These are phyloP conservation scores for Protea cynaroides DNA, from an alignment of 164 flowering plant species.

Conservation along the genomic window DNA sequence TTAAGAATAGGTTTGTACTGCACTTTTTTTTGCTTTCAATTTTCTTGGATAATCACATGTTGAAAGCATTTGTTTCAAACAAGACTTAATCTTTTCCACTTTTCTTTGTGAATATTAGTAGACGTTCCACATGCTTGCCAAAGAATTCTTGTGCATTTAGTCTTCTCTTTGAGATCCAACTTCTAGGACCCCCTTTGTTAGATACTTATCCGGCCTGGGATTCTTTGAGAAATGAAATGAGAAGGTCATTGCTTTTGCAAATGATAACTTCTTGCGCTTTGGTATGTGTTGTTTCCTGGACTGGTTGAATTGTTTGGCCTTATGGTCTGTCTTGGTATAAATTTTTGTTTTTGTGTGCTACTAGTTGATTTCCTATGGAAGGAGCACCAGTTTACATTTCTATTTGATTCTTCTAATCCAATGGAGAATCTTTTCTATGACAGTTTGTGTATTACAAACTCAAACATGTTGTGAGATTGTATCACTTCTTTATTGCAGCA, in stretches of 20 bases:
- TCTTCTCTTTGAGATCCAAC: neutral
- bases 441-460: neutral
- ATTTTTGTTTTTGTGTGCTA: neutral
- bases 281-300: too few relatives aligned
- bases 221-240: neutral
- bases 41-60: too few relatives aligned
- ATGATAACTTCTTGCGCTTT: neutral
- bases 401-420: neutral
- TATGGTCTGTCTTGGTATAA: neutral
- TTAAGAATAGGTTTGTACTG: constrained; percentile 16
- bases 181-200: neutral
- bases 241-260: neutral
- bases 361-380: neutral
- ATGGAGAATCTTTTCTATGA: neutral
- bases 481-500: constrained; percentile 1
- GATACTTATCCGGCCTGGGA: neutral
- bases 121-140: too few relatives aligned
- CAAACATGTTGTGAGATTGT: neutral
- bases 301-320: neutral
- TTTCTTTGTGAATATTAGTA: too few relatives aligned
- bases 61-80: too few relatives aligned
- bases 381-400: neutral
- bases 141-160: too few relatives aligned
- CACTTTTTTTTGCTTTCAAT: constrained; percentile 34
- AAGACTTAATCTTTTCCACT: too few relatives aligned